A percentile compares a stretch with the other conserved stretches of the same genome.
phyloP scores from a whole-genome alignment of 2,329 filamentous ascomycete species.

The Colletotrichum ledebouriae region DNA sequence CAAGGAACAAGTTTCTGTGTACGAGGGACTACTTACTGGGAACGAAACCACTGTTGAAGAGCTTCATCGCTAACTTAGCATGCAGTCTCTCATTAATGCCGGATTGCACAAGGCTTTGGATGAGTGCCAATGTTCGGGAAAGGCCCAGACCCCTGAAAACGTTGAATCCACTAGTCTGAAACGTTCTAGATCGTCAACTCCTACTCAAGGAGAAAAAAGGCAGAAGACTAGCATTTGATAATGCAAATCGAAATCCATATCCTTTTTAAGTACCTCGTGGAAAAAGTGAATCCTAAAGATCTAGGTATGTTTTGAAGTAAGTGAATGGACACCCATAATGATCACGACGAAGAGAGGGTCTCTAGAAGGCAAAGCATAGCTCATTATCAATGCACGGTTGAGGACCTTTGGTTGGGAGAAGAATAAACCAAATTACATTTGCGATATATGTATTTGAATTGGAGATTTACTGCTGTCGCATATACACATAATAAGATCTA shows the following conservation, averaged over 20 bases:
- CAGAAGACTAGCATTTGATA: constrained; percentile 5
- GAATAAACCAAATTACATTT: background rate
- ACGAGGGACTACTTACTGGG: too few species aligned
- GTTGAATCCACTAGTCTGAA: constrained; percentile 1
- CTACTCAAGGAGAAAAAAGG: constrained; percentile 1
- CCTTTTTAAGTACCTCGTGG: background rate
- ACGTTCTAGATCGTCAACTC: background rate
- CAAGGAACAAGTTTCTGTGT: too few species aligned
- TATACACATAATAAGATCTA: background rate
- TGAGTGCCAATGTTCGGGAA: background rate
- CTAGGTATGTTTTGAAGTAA: background rate
- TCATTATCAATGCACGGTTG: background rate
- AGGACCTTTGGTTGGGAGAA: background rate
- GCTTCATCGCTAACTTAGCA: too few species aligned
- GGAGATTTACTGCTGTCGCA: background rate
- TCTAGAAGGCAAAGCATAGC: background rate
- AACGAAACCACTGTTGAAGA: too few species aligned
- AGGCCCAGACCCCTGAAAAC: background rate
- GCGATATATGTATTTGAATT: background rate
- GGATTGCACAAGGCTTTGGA: background rate
- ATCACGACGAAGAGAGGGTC: background rate
- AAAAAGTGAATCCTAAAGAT: background rate
- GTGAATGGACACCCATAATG: background rate
- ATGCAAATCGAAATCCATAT: background rate
- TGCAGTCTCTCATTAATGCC: too few species aligned